Conservation (phyloP, 345 rosid species). For the Salix dunnii region DNA sequence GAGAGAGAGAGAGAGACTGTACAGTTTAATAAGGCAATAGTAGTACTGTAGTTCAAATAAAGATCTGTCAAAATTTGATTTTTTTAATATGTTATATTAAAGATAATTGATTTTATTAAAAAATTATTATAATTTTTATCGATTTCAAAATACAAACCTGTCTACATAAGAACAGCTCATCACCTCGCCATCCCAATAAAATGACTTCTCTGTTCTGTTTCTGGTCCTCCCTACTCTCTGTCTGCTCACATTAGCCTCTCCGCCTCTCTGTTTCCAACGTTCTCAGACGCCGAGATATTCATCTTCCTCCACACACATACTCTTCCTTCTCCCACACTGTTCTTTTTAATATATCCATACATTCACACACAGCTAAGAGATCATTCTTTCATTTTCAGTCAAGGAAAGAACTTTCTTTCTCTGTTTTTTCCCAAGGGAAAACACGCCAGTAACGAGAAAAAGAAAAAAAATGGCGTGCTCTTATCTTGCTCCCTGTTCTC, state of each 20-base stretch:
- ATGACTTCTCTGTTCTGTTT: slow-evolving; percentile 13
- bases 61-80: no score
- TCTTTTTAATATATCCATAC: background rate
- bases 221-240: slow-evolving; percentile 7
- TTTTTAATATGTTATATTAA: no score
- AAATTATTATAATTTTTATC: no score
- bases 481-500: slow-evolving; percentile 20
- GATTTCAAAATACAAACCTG: background rate
- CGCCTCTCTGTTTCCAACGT: slow-evolving; percentile 9
- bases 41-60: no score
- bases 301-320: slow-evolving; percentile 3
- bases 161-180: slow-evolving; percentile 41
- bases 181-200: slow-evolving; percentile 30
- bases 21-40: background rate
- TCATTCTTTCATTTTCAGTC: background rate
- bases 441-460: background rate
- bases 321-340: slow-evolving; percentile 23
- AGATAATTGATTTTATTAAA: no score
- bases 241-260: slow-evolving; percentile 21
- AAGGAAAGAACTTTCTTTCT: background rate
- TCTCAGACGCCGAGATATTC: background rate
- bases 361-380: background rate
- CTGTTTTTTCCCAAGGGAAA: background rate
- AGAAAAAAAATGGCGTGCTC: slow-evolving; percentile 33
- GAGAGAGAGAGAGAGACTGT: background rate